Base-by-base conservation (phyloP, 345 rosid genomes). In the Corchorus capsularis region DNA sequence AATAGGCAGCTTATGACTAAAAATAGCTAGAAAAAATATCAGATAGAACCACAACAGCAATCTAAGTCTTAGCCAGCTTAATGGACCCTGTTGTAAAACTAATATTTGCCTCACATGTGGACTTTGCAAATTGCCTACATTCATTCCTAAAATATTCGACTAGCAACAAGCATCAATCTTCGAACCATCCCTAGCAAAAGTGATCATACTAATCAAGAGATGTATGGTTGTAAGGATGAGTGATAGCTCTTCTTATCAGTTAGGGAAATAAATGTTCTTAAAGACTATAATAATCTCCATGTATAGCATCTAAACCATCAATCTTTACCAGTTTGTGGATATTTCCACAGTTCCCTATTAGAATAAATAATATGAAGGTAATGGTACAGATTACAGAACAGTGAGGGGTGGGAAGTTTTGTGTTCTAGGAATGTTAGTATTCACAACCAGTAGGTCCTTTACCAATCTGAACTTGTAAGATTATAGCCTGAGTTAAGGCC, bases 341-440 rank as follows among this genome's bases (percentile, higher is more conserved):
- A 54, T 46, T 65, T 72, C 50, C 43, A 14, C 50, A 72, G 77
- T 46, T 64, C 19, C 61, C 77, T 19, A n/a, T 13, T 60, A 49
- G n/a, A 64, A 73, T 27, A 66, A 8, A 12, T 17, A 13, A 19
- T 1, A 32, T 35, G 27, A 65, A 72, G 41, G 57, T 55, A 17
- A 45, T 64, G 59, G 32, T 32, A 27, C 27, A 27, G 27, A 27
- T 27, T 27, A 22, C 2, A 60, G 50, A 14, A 19, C 8, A 16
- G 47, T 64, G 34, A 66, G 16, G 2, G 15, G 3, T 46, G 17
- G 14, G 27, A 22, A 20, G 43, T 15, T 5, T 20, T 27, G 2
- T 16, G 13, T 19, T 49, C 15, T 22, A 11, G 72, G 41, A 68
- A 50, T 39, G 8, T 50, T 15, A 50, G 16, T 10, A 15, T 63